Percentiles rank a stretch among this genome's conserved stretches.
Evolutionary conservation across 2,329 filamentous ascomycete species (phyloP).

Genomic region (Byssoonygena ceratinophila): DNA sequence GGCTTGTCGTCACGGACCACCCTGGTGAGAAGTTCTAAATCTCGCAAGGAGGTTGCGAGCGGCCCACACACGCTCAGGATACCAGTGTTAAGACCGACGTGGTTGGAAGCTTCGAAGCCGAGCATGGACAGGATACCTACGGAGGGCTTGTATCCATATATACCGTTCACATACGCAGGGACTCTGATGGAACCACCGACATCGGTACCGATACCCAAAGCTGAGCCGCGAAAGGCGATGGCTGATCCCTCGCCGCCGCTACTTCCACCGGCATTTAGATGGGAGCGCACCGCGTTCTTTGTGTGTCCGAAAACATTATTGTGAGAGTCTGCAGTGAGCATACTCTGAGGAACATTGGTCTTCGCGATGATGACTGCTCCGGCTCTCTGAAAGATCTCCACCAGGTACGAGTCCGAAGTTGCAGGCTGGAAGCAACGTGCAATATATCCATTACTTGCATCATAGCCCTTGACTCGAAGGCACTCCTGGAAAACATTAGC

Average conservation of each 20-base stretch:
- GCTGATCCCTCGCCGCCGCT: conserved; percentile 54
- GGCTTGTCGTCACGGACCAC: not conserved
- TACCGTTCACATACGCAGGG: conserved; percentile 50
- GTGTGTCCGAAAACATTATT: conserved; percentile 56
- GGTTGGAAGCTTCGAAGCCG: not conserved
- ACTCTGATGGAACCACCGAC: conserved; percentile 53
- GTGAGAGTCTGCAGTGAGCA: conserved; percentile 52
- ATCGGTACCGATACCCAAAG: conserved; percentile 50
- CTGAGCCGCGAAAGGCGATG: conserved; percentile 47
- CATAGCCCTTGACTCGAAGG: conserved; percentile 37
- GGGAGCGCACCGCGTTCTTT: conserved; percentile 53
- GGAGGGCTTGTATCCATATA: conserved; percentile 49
- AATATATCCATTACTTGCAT: not conserved
- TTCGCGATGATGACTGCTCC: conserved; percentile 52
- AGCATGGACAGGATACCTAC: not conserved
- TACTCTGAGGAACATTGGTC: conserved; percentile 52
- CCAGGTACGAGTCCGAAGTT: conserved; percentile 22
- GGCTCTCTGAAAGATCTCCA: conserved; percentile 40
- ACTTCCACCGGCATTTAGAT: conserved; percentile 55
- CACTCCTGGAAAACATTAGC: conserved; percentile 18
- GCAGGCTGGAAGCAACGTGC: not conserved
- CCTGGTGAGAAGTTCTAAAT: not conserved
- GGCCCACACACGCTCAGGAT: not conserved
- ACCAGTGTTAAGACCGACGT: not conserved
- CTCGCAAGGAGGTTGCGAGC: not conserved